Conservation (phyloP, 176 grass and related monocot genomes). For the Tillandsia fasciculata region DNA sequence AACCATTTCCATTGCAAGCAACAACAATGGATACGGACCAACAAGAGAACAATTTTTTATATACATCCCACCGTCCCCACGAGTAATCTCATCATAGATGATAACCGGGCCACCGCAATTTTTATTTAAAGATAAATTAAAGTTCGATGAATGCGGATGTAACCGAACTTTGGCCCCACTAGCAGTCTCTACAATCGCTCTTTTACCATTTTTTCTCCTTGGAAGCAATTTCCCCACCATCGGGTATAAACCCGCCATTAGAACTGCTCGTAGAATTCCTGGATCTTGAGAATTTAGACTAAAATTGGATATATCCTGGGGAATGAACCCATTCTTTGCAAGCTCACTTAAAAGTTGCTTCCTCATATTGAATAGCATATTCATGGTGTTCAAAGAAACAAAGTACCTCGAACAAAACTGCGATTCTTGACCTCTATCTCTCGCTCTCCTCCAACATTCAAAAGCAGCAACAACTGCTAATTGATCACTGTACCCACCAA, state of each 20-base stretch:
- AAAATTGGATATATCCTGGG: constrained; percentile 58
- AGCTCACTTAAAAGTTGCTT: constrained; percentile 76
- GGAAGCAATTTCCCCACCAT: constrained; percentile 80
- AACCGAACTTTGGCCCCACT: constrained; percentile 82
- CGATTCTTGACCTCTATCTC: constrained; percentile 63
- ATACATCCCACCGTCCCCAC: constrained; percentile 68
- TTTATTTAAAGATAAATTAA: constrained; percentile 40
- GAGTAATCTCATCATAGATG: constrained; percentile 85
- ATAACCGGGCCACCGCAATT: constrained; percentile 41
- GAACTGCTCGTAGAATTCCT: constrained; percentile 86
- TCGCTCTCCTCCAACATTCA: constrained; percentile 79
- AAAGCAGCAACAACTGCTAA: constrained; percentile 83
- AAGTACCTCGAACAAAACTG: constrained; percentile 79
- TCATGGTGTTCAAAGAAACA: constrained; percentile 67
- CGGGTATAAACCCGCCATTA: constrained; percentile 72
- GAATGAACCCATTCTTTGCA: constrained; percentile 70
- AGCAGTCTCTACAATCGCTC: constrained; percentile 51
- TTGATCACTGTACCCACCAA: constrained; percentile 89
- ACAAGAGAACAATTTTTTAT: constrained; percentile 74
- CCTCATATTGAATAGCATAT: constrained; percentile 79
- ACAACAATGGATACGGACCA: constrained; percentile 60
- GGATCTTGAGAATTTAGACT: constrained; percentile 82
- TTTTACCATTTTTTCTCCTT: constrained; percentile 36
- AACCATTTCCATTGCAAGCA: constrained; percentile 67
- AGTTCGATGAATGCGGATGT: constrained; percentile 76